Conservation (phyloP, 2,329 filamentous ascomycete genomes). For the Beauveria sp. region DNA sequence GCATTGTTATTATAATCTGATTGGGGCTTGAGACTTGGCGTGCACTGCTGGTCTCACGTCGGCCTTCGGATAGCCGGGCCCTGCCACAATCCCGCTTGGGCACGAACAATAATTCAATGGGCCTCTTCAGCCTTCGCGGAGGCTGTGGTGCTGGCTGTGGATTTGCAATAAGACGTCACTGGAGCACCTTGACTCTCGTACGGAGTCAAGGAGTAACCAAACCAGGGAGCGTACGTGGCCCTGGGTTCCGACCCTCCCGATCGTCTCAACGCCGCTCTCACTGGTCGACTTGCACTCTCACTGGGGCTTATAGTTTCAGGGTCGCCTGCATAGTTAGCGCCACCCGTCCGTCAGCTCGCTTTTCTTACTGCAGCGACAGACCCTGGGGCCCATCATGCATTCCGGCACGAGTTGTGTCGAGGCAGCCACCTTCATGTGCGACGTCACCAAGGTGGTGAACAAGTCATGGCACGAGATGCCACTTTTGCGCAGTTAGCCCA, state of each 20-base stretch:
- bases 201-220: too few species aligned
- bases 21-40: neutral
- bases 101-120: neutral
- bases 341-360: neutral
- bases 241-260: constrained; percentile 1
- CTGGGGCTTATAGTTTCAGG: constrained; percentile 2
- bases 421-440: neutral
- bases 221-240: neutral
- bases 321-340: neutral
- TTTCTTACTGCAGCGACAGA: constrained; percentile 1
- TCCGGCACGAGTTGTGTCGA: neutral
- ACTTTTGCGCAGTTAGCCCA: neutral
- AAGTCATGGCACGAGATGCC: neutral
- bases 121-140: neutral
- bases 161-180: too few species aligned
- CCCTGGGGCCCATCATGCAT: neutral
- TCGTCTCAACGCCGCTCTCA: neutral
- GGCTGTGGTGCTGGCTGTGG: neutral
- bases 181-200: too few species aligned
- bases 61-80: constrained; percentile 3
- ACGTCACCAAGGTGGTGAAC: neutral
- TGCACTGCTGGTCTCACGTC: neutral
- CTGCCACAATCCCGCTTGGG: constrained; percentile 2
- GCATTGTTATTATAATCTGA: neutral
- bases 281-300: neutral